Conservation (phyloP, 306 rosid genomes). For the Vigna reflexopilosa region DNA sequence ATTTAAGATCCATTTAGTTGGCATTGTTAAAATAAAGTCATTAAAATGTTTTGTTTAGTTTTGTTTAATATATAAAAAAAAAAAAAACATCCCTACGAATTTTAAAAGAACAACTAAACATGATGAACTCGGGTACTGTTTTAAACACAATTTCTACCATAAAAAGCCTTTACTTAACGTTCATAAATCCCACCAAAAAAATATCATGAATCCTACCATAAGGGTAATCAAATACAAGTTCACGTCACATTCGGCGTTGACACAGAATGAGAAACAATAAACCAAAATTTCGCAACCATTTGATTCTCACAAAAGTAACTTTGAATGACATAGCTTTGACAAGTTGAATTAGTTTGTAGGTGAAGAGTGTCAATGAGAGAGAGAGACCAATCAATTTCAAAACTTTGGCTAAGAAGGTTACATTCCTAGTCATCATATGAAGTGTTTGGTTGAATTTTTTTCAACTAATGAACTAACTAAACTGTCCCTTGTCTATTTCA, state of each 20-base stretch:
- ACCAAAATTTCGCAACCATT: not conserved
- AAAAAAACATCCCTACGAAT: no score
- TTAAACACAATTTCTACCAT: not conserved
- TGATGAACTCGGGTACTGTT: no score
- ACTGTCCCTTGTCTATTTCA: not conserved
- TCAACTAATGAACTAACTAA: not conserved
- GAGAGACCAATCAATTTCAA: no score
- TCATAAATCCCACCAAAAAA: not conserved
- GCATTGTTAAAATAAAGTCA: no score
- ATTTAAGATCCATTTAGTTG: not conserved
- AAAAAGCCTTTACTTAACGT: not conserved
- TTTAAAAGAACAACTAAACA: no score
- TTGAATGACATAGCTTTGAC: not conserved
- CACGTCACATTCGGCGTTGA: not conserved
- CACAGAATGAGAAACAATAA: not conserved
- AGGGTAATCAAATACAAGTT: not conserved
- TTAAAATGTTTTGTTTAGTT: not conserved
- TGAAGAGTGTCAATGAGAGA: not conserved
- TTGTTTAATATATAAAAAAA: no score
- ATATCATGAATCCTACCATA: no score
- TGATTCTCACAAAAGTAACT: not conserved
- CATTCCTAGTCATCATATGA: not conserved
- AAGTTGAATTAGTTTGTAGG: no score
- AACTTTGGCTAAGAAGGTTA: no score
- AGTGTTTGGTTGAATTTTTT: not conserved